Percentiles rank a stretch among this genome's conserved stretches.
These are phyloP conservation scores for Triticum urartu DNA, from an alignment of 176 grass and related monocot species.

Conservation along the genomic window DNA sequence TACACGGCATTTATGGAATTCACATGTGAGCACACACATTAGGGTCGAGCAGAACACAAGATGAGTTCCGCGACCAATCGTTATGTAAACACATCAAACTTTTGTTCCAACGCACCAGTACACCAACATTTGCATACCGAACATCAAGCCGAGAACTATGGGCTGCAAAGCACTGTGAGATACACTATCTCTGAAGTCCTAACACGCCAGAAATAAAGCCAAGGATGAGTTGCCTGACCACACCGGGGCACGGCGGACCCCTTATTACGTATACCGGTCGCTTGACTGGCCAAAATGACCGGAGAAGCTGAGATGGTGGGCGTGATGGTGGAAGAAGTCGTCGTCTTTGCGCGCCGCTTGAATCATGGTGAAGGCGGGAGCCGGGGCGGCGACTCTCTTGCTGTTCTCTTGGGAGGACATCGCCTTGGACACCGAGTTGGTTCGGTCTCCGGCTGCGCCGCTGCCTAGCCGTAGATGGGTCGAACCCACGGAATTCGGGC, in stretches of 20 bases:
- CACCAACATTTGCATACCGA: background rate
- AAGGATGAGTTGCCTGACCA: constrained; percentile 80
- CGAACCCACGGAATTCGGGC: constrained; percentile 14
- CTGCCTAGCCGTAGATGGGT: constrained; percentile 30
- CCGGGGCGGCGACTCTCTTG: constrained; percentile 9
- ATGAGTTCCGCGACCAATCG: background rate
- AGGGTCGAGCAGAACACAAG: background rate
- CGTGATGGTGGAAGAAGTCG: constrained; percentile 31
- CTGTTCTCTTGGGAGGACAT: constrained; percentile 10
- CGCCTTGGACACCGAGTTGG: background rate
- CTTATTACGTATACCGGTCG: background rate
- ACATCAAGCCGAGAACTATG: constrained; percentile 10
- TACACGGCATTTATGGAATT: background rate
- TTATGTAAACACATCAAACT: background rate
- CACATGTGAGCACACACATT: background rate
- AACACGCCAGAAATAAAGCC: constrained; percentile 49
- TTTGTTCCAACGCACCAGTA: constrained; percentile 16
- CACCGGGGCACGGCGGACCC: background rate
- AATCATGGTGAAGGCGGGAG: constrained; percentile 20
- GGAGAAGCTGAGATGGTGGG: constrained; percentile 41
- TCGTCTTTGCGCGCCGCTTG: constrained; percentile 10
- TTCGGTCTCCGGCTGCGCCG: background rate
- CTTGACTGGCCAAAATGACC: constrained; percentile 22
- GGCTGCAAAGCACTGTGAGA: constrained; percentile 10
- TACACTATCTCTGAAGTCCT: constrained; percentile 15